phyloP scores from a whole-genome alignment of 2,329 filamentous ascomycete species.

The Phyllosticta citribraziliensis region DNA sequence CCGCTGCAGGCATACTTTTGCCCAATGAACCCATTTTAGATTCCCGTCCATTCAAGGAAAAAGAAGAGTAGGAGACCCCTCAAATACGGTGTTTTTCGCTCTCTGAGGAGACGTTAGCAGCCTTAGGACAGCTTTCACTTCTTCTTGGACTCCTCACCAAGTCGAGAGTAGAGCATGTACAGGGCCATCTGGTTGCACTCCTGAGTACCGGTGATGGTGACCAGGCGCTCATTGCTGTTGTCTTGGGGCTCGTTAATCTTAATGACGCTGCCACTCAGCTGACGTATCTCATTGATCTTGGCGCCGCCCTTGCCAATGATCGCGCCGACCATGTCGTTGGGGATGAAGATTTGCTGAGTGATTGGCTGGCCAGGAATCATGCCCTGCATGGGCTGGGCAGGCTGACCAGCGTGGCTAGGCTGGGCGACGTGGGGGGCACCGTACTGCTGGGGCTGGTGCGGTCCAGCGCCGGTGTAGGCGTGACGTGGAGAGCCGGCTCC shows the following conservation, averaged over 20 bases:
- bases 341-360: conserved; percentile 98
- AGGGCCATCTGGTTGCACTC: conserved; percentile 99
- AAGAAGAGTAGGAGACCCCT: conserved; percentile 5
- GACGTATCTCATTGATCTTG: conserved; percentile 98
- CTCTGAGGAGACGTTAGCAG: conserved; percentile 11
- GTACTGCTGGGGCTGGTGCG: conserved; percentile 63
- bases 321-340: conserved; percentile 98
- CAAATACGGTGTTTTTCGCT: conserved; percentile 17
- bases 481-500: conserved; percentile 59
- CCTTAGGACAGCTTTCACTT: neutral
- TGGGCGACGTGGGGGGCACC: conserved; percentile 44
- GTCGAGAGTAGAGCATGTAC: conserved; percentile 96
- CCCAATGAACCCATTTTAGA: neutral
- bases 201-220: conserved; percentile 94
- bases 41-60: conserved; percentile 3
- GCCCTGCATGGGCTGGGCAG: conserved; percentile 64
- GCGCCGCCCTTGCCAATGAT: conserved; percentile 98
- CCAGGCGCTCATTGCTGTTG: conserved; percentile 94
- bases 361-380: conserved; percentile 67
- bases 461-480: conserved; percentile 67
- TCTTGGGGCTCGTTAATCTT: conserved; percentile 99
- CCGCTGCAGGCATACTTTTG: conserved; percentile 6
- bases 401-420: conserved; percentile 56
- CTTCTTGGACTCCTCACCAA: conserved; percentile 51
- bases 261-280: conserved; percentile 94